phyloP scores from a whole-genome alignment of 108 stramenopile species.

The Fragilaria radians region DNA sequence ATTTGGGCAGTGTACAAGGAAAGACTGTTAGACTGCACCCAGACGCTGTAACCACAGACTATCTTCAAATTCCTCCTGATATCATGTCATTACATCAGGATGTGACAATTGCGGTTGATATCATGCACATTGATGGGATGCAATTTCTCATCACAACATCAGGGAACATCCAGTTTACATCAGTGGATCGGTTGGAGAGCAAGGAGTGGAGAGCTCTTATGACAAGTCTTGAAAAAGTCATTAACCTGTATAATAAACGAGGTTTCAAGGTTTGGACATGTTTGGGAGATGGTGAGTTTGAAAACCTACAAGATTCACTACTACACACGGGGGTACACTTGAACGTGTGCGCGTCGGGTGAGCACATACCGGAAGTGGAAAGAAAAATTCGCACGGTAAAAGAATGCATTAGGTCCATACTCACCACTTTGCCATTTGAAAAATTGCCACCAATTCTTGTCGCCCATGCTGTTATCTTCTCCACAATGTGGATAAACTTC shows the following conservation, averaged over 20 bases:
- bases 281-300: slow-evolving; percentile 28
- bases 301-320: slow-evolving; percentile 10
- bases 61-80: slow-evolving; percentile 6
- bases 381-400: slow-evolving; percentile 22
- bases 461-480: slow-evolving; percentile 8
- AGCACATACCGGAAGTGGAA: slow-evolving; percentile 46
- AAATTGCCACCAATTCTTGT: slow-evolving; percentile 17
- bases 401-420: slow-evolving; percentile 19
- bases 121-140: slow-evolving; percentile 8
- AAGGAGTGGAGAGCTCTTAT: background rate
- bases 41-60: background rate
- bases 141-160: slow-evolving; percentile 32
- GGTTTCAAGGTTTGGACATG: slow-evolving; percentile 21
- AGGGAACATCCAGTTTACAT: slow-evolving; percentile 18
- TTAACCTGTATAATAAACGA: slow-evolving; percentile 11
- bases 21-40: background rate
- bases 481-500: slow-evolving; percentile 14
- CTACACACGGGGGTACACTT: slow-evolving; percentile 1
- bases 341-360: slow-evolving; percentile 13
- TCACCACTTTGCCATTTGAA: slow-evolving; percentile 26
- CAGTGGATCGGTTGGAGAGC: slow-evolving; percentile 2
- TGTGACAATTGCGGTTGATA: slow-evolving; percentile 21
- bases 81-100: slow-evolving; percentile 13
- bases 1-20: background rate
- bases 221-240: background rate